Evolutionary conservation across 1,284 basidiomycete genomes (phyloP).

Genomic region (Ceratobasidium sp.): DNA sequence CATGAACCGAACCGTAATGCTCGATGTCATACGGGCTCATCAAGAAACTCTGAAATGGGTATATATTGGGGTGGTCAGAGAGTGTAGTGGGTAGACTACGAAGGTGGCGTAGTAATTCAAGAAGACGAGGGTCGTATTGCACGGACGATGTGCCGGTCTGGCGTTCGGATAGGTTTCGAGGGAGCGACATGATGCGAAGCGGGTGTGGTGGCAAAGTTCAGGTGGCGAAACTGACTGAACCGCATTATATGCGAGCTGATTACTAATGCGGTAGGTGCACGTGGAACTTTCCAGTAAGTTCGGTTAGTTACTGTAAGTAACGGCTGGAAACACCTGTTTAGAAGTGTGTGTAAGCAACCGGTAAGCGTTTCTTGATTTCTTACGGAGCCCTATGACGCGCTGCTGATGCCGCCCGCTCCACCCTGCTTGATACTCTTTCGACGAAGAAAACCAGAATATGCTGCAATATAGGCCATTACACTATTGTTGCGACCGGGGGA

Average conservation of each 20-base stretch:
- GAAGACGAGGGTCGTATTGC: not conserved
- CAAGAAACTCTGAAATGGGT: not conserved
- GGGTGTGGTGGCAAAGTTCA: slow-evolving; percentile 5
- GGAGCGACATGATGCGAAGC: not conserved
- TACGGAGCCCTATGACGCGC: slow-evolving; percentile 41
- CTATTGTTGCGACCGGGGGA: too few species aligned
- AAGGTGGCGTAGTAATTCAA: not conserved
- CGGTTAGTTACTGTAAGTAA: slow-evolving; percentile 36
- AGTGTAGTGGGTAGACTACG: not conserved
- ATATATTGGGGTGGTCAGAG: slow-evolving; percentile 21
- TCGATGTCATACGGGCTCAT: not conserved
- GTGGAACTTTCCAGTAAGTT: not conserved
- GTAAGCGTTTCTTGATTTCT: slow-evolving; percentile 32
- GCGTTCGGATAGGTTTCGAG: not conserved
- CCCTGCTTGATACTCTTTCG: too few species aligned
- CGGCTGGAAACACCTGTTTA: slow-evolving; percentile 21
- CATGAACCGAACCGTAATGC: not conserved
- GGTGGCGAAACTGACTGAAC: not conserved
- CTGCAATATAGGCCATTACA: too few species aligned
- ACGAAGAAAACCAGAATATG: too few species aligned
- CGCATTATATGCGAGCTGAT: not conserved
- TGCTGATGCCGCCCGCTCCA: too few species aligned
- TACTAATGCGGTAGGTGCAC: slow-evolving; percentile 3
- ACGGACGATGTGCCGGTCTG: not conserved
- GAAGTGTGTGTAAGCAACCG: slow-evolving; percentile 37